Percentiles rank a stretch among this genome's conserved stretches.
Conservation (phyloP, 805 yeast species). For the Wickerhamiella lipophila region DNA sequence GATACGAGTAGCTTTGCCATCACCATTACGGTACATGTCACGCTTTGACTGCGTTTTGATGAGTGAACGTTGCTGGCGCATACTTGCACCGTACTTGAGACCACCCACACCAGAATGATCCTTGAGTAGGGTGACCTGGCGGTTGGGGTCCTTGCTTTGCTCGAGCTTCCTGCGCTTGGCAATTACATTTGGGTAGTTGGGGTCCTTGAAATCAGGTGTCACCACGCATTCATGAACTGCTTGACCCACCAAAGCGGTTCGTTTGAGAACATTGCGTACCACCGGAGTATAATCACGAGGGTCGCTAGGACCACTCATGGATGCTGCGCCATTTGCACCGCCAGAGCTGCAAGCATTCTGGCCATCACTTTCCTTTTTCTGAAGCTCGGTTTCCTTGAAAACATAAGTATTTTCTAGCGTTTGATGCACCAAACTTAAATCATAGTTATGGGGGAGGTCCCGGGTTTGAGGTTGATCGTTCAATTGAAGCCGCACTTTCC, state of each 20-base stretch:
- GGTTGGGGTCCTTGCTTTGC: conserved; percentile 27
- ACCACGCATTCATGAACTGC: conserved; percentile 87
- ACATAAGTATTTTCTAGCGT: conserved; percentile 76
- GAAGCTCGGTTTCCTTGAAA: conserved; percentile 72
- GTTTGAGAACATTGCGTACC: conserved; percentile 48
- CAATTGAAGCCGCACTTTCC: conserved; percentile 29
- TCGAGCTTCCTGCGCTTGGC: conserved; percentile 42
- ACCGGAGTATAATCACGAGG: conserved; percentile 13
- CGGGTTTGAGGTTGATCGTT: conserved; percentile 33
- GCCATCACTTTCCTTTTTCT: conserved; percentile 24
- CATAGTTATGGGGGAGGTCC: conserved; percentile 73
- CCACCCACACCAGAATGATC: conserved; percentile 67
- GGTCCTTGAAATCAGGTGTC: conserved; percentile 62
- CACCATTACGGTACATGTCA: conserved; percentile 32
- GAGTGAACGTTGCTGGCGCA: conserved; percentile 24
- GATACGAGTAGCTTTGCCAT: conserved; percentile 87
- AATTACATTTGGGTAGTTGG: conserved; percentile 53
- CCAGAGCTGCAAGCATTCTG: background rate
- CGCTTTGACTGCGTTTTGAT: conserved; percentile 22
- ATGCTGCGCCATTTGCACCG: background rate
- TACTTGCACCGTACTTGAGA: conserved; percentile 27
- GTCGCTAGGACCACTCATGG: conserved; percentile 1
- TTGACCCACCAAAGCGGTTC: conserved; percentile 75
- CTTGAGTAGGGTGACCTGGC: conserved; percentile 56
- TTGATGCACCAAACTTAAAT: conserved; percentile 61